These are phyloP conservation scores for Wallacemonas sp. DNA, from an alignment of 208 protist species.

Conservation along the genomic window DNA sequence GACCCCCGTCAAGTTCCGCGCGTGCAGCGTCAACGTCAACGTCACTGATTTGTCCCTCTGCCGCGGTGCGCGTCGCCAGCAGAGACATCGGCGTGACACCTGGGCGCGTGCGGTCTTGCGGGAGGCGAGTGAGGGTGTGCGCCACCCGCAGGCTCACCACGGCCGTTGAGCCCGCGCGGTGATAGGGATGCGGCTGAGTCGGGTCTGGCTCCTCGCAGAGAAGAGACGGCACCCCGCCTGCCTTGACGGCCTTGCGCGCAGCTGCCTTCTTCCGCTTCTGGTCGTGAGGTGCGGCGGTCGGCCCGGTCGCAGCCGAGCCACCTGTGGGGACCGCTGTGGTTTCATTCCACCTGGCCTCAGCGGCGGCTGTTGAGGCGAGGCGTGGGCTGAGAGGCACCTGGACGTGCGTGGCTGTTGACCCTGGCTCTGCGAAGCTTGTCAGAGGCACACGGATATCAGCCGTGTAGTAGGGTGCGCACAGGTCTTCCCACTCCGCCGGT, in stretches of 20 bases:
- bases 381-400: neutral
- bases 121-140: conserved; percentile 67
- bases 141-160: conserved; percentile 54
- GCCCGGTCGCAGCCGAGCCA: neutral
- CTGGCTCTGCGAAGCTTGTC: conserved; percentile 50
- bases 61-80: conserved; percentile 44
- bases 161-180: conserved; percentile 45
- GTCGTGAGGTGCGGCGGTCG: conserved; percentile 1
- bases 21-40: neutral
- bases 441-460: conserved; percentile 57
- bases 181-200: conserved; percentile 75
- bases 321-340: neutral
- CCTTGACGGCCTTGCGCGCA: conserved; percentile 31
- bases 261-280: conserved; percentile 35
- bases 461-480: conserved; percentile 68
- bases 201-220: conserved; percentile 61
- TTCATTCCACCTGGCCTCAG: neutral
- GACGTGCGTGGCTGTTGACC: conserved; percentile 34
- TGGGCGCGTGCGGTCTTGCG: conserved; percentile 72
- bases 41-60: neutral
- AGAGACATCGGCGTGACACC: conserved; percentile 63
- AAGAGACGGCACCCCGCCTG: conserved; percentile 42
- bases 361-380: neutral
- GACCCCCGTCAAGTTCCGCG: neutral
- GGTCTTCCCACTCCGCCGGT: conserved; percentile 85